Conservation (phyloP, 352 stramenopile genomes). For the Phytophthora fragariaefolia region DNA sequence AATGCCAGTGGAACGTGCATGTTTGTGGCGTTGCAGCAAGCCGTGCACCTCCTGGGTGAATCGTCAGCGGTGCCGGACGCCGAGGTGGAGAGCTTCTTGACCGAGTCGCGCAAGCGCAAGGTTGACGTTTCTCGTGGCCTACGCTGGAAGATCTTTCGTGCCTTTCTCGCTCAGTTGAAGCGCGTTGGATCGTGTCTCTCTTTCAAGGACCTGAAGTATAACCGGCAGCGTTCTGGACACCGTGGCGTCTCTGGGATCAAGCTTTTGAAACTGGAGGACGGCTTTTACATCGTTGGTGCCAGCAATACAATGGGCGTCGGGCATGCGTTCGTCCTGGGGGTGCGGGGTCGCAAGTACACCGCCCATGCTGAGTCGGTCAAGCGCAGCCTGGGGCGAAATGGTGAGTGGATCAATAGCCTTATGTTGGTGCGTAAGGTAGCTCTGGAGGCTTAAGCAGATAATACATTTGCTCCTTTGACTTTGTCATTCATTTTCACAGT, state of each 20-base stretch:
- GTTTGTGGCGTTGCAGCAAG: background rate
- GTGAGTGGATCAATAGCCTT: conserved; percentile 12
- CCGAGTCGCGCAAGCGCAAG: background rate
- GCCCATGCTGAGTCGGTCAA: background rate
- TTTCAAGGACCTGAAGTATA: conserved; percentile 4
- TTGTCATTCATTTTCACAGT: background rate
- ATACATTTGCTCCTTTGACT: background rate
- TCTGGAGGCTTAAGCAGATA: background rate
- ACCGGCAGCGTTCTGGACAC: conserved; percentile 5
- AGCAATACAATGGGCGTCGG: conserved; percentile 11
- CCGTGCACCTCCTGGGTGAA: background rate
- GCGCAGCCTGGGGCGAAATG: background rate
- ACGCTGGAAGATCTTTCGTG: conserved; percentile 3
- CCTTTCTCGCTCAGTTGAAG: conserved; percentile 4
- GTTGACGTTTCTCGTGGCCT: conserved; percentile 12
- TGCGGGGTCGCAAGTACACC: too few species aligned
- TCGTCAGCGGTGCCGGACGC: background rate
- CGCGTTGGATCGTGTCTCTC: background rate
- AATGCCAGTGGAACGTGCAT: conserved; percentile 5
- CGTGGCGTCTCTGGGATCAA: conserved; percentile 4
- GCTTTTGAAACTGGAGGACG: conserved; percentile 5
- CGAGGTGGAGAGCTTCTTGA: background rate
- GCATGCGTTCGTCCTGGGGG: too few species aligned
- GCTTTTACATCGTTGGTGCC: conserved; percentile 11
- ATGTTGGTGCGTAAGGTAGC: conserved; percentile 15